Conservation (phyloP, 2,329 filamentous ascomycete species). For the Xylaria sp. region DNA sequence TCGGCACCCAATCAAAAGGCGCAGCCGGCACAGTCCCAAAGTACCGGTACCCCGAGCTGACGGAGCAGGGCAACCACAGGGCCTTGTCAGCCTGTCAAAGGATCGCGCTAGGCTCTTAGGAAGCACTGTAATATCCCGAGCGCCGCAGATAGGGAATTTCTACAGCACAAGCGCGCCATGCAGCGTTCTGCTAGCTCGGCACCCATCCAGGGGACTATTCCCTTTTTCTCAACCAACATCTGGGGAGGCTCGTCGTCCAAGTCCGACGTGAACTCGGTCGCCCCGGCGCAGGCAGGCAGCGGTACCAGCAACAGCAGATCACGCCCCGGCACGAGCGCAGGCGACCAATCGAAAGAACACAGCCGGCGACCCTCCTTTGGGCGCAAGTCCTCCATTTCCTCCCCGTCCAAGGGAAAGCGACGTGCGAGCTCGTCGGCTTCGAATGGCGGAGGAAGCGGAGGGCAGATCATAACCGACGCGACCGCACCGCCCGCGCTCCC, state of each 20-base stretch:
- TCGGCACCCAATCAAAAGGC: conserved; percentile 30
- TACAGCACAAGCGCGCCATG: conserved; percentile 33
- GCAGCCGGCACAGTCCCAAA: conserved; percentile 7
- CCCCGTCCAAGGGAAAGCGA: conserved; percentile 53
- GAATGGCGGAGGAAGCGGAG: conserved; percentile 49
- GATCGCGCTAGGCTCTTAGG: conserved; percentile 36
- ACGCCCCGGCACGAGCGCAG: conserved; percentile 53
- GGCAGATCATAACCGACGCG: conserved; percentile 55
- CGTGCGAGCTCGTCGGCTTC: conserved; percentile 58
- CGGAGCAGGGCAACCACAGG: conserved; percentile 10
- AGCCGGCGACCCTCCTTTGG: conserved; percentile 65
- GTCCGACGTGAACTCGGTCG: conserved; percentile 38
- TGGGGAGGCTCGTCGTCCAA: conserved; percentile 43
- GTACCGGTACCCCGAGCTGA: conserved; percentile 12
- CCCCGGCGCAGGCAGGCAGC: conserved; percentile 23
- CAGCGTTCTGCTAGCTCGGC: conserved; percentile 36
- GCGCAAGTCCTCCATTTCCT: conserved; percentile 64
- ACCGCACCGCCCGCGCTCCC: conserved; percentile 64
- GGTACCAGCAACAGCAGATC: conserved; percentile 43
- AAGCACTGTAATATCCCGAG: conserved; percentile 29
- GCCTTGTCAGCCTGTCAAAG: conserved; percentile 26
- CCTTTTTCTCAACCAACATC: conserved; percentile 48
- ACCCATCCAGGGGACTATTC: conserved; percentile 37
- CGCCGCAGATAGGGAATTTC: conserved; percentile 25
- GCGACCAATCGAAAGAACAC: conserved; percentile 49